A percentile compares a stretch with the other conserved stretches of the same genome.
Evolutionary conservation across 352 stramenopile genomes (phyloP).

Genomic region (Pythium aristosporum): DNA sequence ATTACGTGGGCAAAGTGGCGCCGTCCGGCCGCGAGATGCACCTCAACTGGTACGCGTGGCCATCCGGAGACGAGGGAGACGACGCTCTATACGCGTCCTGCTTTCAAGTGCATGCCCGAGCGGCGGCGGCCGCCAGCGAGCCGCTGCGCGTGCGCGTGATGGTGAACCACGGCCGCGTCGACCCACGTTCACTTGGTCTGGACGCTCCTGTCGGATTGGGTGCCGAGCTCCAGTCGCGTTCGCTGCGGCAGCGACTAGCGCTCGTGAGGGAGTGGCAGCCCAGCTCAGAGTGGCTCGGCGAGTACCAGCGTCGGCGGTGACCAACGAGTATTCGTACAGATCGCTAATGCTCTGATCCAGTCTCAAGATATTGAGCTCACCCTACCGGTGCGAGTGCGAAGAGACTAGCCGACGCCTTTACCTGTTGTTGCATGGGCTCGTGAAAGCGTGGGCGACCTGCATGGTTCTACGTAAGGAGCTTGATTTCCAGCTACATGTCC

Average conservation of each 20-base stretch:
- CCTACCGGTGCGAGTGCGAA: too few species aligned
- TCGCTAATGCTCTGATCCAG: too few species aligned
- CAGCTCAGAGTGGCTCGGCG: background rate
- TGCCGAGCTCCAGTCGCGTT: background rate
- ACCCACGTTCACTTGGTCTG: background rate
- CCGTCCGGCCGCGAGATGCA: constrained; percentile 6
- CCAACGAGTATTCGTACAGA: too few species aligned
- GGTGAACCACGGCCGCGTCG: constrained; percentile 1
- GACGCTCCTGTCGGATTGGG: background rate
- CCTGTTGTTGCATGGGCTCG: too few species aligned
- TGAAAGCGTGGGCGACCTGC: too few species aligned
- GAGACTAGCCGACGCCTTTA: too few species aligned
- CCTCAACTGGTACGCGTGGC: constrained; percentile 18
- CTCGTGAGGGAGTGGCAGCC: constrained; percentile 6
- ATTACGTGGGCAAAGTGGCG: constrained; percentile 11
- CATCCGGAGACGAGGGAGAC: background rate
- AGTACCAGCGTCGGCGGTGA: background rate
- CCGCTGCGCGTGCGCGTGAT: constrained; percentile 1
- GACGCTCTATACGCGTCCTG: constrained; percentile 5
- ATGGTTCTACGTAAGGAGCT: too few species aligned
- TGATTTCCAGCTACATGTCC: too few species aligned
- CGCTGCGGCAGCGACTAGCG: constrained; percentile 2
- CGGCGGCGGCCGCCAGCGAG: background rate
- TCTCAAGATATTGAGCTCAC: too few species aligned
- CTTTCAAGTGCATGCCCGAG: constrained; percentile 4